phyloP scores from a whole-genome alignment of 768 basidiomycete genomes.

The Megacollybia marginata region DNA sequence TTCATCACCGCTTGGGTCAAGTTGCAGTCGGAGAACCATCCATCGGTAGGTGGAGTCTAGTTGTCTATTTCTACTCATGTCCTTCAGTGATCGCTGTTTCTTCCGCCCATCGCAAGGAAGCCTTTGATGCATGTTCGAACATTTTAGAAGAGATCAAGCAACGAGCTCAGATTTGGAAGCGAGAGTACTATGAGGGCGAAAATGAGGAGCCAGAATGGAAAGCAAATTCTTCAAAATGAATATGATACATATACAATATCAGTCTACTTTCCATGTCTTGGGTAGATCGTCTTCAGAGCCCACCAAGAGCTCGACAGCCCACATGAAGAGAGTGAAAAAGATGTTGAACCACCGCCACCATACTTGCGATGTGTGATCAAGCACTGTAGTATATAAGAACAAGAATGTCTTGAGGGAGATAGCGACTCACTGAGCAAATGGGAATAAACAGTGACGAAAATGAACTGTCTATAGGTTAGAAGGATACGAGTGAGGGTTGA shows the following conservation, averaged over 20 bases:
- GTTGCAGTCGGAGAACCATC: constrained; percentile 77
- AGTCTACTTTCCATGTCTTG: constrained; percentile 79
- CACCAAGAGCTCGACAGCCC: constrained; percentile 77
- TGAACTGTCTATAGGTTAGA: constrained; percentile 75
- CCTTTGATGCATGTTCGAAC: constrained; percentile 71
- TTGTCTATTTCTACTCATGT: not conserved
- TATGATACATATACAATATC: constrained; percentile 11
- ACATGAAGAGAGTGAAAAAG: constrained; percentile 76
- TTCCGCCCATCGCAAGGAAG: constrained; percentile 76
- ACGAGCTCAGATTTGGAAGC: constrained; percentile 86
- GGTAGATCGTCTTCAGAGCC: constrained; percentile 66
- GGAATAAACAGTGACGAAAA: constrained; percentile 84
- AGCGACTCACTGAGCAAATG: constrained; percentile 65
- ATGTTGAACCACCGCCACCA: constrained; percentile 95
- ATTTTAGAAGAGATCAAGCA: constrained; percentile 83
- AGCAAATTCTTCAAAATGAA: constrained; percentile 33
- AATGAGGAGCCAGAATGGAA: constrained; percentile 68
- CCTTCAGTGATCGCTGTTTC: constrained; percentile 68
- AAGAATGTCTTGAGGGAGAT: not conserved
- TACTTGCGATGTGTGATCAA: constrained; percentile 85
- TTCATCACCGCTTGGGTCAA: constrained; percentile 72
- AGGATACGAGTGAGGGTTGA: constrained; percentile 68
- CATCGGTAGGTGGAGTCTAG: constrained; percentile 34
- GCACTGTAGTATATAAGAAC: constrained; percentile 35
- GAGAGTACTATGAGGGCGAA: constrained; percentile 73